Evolutionary conservation across 495 filamentous ascomycete genomes (phyloP), one percentile per base, ranked within the genome.

Genomic region (Annulohypoxylon stygium): DNA sequence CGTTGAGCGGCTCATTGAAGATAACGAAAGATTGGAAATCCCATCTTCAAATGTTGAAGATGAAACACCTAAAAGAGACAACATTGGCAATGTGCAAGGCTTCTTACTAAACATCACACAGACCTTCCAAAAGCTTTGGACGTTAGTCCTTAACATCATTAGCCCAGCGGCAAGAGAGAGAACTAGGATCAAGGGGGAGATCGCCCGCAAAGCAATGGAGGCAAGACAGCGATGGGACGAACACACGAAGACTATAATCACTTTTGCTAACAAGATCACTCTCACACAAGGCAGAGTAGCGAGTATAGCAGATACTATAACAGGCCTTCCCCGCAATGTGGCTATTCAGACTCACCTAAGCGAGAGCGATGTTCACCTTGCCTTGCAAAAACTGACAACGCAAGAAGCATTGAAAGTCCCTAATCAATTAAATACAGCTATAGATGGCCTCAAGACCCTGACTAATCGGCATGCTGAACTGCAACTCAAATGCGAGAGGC

Each of bases 1-100:
- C 4, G 30, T 68, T 60, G 18, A 68, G n/a, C 65, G 45, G 51
- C 66, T 69, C 4, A 33, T 69, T 14, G 47, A 37, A 36, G 66
- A 69, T 14, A 69, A 69, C n/a, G 18, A 51, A 14, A 43, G n/a
- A 47, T 16, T 69, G 10, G 66, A 69, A 26, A 65, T 58, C 2
- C 18, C 33, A 60, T 6, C 41, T 59, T 30, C 51, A 58, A 16
- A 39, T 36, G 10, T 16, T 14, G 4, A 57, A 10, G 16, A 54
- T n/a, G 9, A 47, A 43, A 16, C n/a, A 23, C 55, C 23, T 3
- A 30, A 53, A 53, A 9, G 48, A 51, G 66, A 34, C 2, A 36
- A 7, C 26, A 53, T 1, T 7, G 20, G 47, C 33, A 48, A n/a
- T 14, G 6, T 2, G 10, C 34, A 47, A 37, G 23, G 47, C 1